Evolutionary conservation across 2,329 filamentous ascomycete genomes (phyloP).

Genomic region (Xylaria sp.): DNA sequence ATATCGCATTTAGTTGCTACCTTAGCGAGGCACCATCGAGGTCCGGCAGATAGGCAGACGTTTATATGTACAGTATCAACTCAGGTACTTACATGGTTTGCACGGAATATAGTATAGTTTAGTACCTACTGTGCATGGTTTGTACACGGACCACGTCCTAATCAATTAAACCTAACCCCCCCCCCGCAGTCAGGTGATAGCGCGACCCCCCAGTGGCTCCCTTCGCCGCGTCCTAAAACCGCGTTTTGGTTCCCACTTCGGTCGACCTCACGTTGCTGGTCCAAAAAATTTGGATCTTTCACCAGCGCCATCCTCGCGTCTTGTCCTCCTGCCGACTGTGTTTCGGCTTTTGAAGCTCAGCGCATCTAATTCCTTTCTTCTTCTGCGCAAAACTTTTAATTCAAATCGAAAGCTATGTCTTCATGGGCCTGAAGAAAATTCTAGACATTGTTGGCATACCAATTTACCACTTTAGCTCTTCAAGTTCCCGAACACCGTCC

Average conservation of each 20-base stretch:
- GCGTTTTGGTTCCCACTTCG: constrained; percentile 31
- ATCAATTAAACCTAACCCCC: constrained; percentile 19
- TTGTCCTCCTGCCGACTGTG: neutral
- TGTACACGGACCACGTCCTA: neutral
- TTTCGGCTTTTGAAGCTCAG: neutral
- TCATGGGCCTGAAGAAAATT: neutral
- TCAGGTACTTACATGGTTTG: too few species aligned
- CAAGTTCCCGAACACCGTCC: too few species aligned
- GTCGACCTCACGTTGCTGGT: constrained; percentile 8
- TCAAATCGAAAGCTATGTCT: too few species aligned
- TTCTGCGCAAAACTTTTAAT: too few species aligned
- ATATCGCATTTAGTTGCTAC: too few species aligned
- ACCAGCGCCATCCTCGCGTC: neutral
- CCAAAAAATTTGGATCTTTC: constrained; percentile 20
- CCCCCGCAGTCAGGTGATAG: constrained; percentile 38
- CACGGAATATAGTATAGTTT: too few species aligned
- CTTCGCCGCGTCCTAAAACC: constrained; percentile 29
- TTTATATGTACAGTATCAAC: too few species aligned
- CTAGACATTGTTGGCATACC: neutral
- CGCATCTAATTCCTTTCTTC: neutral
- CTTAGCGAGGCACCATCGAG: too few species aligned
- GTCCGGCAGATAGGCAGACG: too few species aligned
- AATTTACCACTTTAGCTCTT: too few species aligned
- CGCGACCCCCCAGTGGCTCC: constrained; percentile 30
- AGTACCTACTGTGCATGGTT: too few species aligned